Evolutionary conservation across 306 rosid species (phyloP), one percentile per base, ranked within the genome.

Genomic region (Crotalaria pallida): DNA sequence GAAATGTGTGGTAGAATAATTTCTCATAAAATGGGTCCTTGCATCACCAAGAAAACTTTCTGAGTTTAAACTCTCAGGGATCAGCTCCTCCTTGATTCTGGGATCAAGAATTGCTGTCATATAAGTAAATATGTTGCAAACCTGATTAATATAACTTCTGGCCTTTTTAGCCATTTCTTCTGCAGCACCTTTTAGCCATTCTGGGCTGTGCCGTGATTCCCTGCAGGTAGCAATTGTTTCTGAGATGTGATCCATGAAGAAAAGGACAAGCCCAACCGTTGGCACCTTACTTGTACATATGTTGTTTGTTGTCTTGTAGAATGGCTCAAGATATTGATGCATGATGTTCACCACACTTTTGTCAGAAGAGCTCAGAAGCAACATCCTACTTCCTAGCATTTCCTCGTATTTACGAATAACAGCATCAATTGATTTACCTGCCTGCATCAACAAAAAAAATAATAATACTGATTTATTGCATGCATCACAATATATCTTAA

Each of bases 161-260:
- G 94, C 91, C 75, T 82, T 95, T 44, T 86, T 79, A 33, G 89
- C 96, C 99, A 95, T 95, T 69, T 91, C 97, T 80, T 89, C 95
- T n/a, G 92, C 91, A 60, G 92, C 82, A 68, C 29, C 80, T 84
- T 89, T 95, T 31, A 95, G 87, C 99, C 90, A 88, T 67, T 95
- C 92, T 16, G 96, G 96, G 77, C 80, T 80, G 70, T 81, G 92
- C 31, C 89, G 91, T 22, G 96, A 75, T 53, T 89, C 98, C 85
- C 89, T 84, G 86, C 94, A 95, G 62, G 65, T 76, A 31, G 85
- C 63, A 29, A 89, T 89, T 44, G 82, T 95, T 80, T 95, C 99
- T 21, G 96, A 89, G 58, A 95, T 89, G 86, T 95, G 95, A 87
- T 94, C 99, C 97, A 94, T 91, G 84, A 94, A 94, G 84, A 91